Evolutionary conservation across 2,329 filamentous ascomycete species (phyloP).

Genomic region (Didymella exigua): DNA sequence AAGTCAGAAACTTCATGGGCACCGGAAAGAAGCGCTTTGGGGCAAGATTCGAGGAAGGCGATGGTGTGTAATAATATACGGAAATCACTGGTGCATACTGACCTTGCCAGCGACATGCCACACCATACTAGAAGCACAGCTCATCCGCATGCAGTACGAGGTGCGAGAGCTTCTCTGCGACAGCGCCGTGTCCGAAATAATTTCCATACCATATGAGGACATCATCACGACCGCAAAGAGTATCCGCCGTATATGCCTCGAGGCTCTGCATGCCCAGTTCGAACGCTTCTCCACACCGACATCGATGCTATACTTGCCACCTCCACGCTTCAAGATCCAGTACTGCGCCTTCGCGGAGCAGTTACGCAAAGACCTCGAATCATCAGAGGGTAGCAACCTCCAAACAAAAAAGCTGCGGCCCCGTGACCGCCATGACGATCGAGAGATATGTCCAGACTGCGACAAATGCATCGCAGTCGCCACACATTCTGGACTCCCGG

Average conservation of each 20-base stretch:
- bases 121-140: slow-evolving; percentile 38
- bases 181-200: slow-evolving; percentile 27
- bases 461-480: slow-evolving; percentile 39
- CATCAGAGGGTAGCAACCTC: slow-evolving; percentile 25
- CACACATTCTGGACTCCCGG: slow-evolving; percentile 40
- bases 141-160: slow-evolving; percentile 43
- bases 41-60: slow-evolving; percentile 39
- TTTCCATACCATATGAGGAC: slow-evolving; percentile 34
- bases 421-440: slow-evolving; percentile 40
- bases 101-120: slow-evolving; percentile 39
- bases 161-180: slow-evolving; percentile 40
- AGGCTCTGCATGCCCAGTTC: slow-evolving; percentile 39
- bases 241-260: slow-evolving; percentile 40
- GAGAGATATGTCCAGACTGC: slow-evolving; percentile 43
- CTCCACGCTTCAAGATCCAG: slow-evolving; percentile 43
- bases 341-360: slow-evolving; percentile 41
- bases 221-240: slow-evolving; percentile 40
- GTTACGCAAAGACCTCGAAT: slow-evolving; percentile 34
- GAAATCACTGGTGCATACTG: slow-evolving; percentile 10
- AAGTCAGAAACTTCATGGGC: slow-evolving; percentile 36
- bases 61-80: slow-evolving; percentile 28
- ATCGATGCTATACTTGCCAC: slow-evolving; percentile 33
- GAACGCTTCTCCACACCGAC: slow-evolving; percentile 31
- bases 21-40: slow-evolving; percentile 36
- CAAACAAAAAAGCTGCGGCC: slow-evolving; percentile 35